phyloP scores from a whole-genome alignment of 768 basidiomycete genomes.

The Kwoniella heveanensis region DNA sequence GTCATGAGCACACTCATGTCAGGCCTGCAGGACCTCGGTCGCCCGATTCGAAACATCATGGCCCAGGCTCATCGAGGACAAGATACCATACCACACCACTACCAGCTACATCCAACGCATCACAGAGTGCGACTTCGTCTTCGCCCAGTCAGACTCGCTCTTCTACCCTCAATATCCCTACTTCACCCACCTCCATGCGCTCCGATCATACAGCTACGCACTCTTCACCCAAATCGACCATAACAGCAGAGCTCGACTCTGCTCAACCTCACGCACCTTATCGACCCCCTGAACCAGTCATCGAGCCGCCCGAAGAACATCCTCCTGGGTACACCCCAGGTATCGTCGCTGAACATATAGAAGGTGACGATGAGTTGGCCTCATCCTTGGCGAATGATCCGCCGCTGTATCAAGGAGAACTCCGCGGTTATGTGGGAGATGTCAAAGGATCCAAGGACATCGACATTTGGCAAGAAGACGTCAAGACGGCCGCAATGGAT shows the following conservation, averaged over 20 bases:
- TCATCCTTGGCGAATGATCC: conserved; percentile 6
- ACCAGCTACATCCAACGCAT: neutral
- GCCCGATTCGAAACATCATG: conserved; percentile 18
- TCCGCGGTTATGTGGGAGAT: neutral
- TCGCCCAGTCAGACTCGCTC: neutral
- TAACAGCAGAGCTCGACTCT: conserved; percentile 10
- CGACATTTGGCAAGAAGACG: conserved; percentile 23
- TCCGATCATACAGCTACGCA: neutral
- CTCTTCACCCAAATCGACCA: neutral
- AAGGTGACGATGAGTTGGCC: conserved; percentile 30
- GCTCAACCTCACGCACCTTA: conserved; percentile 42
- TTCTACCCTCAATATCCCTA: neutral
- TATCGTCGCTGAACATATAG: conserved; percentile 39
- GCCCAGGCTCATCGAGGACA: conserved; percentile 35
- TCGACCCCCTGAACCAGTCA: conserved; percentile 46
- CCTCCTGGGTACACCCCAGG: conserved; percentile 41
- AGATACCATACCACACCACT: conserved; percentile 12
- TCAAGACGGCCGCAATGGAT: conserved; percentile 21
- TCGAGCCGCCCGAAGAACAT: conserved; percentile 43
- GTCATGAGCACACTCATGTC: neutral
- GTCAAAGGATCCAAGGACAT: conserved; percentile 9
- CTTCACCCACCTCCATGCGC: conserved; percentile 3
- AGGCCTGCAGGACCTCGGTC: conserved; percentile 32
- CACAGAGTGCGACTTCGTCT: neutral
- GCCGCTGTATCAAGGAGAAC: neutral